Evolutionary conservation across 306 rosid species (phyloP), one percentile per base, ranked within the genome.

Genomic region (Cicer pinnatifidum): DNA sequence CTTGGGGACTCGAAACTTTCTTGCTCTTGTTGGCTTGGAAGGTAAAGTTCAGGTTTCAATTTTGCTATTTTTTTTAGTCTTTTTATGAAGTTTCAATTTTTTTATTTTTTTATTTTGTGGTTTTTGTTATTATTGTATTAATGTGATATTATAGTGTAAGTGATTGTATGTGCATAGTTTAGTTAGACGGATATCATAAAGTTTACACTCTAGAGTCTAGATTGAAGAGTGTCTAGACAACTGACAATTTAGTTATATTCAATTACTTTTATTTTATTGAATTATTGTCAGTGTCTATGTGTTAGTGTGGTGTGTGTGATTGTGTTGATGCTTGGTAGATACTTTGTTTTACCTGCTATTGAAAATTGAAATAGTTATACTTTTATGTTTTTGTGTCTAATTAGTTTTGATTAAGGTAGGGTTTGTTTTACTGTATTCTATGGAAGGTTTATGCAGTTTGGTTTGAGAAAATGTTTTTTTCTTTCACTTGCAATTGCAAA

Each of bases 1-100:
- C 97, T 54, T 92, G 97, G 97, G 97, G 97, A 1, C 89, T 92
- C 1, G 97, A 92, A 73, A 90, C 88, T 9, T 90, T 92, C 78
- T 56, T 90, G 58, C 78, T 90, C 67, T 80, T 92, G 67, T 61
- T 88, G 78, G 96, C 96, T 9, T 90, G 93, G 93, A 92, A 92
- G 87, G 90, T 89, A 44, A 40, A 39, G 11, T 51, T 51, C 8
- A 3, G 15, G 8, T 3, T 4, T 10, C 33, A 53, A 15, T 51
- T 16, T 8, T 23, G 33, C 1, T 7, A 6, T 52, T 51, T 16
- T 7, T 1, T 8, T 9, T 19, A 7, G 51, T 7, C 7, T 17
- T 60, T 1, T 62, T 1, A 9, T 53, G 7, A 69, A 47, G 11
- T 8, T 37, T 64, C 1, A 0, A 0, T 66, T 56, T 72, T 8